Base-by-base conservation (phyloP, 345 rosid genomes). In the Heritiera littoralis region DNA sequence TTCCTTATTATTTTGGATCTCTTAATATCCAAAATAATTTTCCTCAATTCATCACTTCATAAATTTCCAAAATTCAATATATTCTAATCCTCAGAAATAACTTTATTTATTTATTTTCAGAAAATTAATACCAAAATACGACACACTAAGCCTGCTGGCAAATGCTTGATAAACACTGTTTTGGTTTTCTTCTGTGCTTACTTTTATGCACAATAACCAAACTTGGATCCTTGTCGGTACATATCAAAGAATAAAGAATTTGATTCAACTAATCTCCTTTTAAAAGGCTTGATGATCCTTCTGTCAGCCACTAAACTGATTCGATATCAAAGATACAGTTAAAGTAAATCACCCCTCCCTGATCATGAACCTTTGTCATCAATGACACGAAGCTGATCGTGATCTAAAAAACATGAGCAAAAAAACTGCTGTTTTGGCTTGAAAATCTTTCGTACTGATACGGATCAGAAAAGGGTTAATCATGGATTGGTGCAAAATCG, bases 251-350 rank as follows among this genome's bases (percentile, higher is more conserved):
- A 23, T 79, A 77, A 83, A 73, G 52, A 80, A 71, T 35, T 43
- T 17, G 72, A 72, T 72, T 46, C 66, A 41, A 41, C n/a, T 54
- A 20, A 79, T 80, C 82, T 80, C 58, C 77, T 71, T 72, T 80
- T 5, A 61, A 35, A 84, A 79, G 46, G 81, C 20, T 12, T 35
- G 46, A 9, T 71, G 83, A 85, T 81, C 80, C 79, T 78, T 54
- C 78, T 84, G 87, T 81, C 87, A 72, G 76, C 86, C 84, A 84
- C 86, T 78, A 23, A 79, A 72, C 78, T 41, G 80, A 83, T 83
- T 66, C 46, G 71, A 58, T 63, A 69, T 83, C 80, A 51, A 58
- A 69, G 43, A 52, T 72, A 32, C 38, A 35, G 38, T 35, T 35
- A 35, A 32, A 72, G 64, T 73, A 73, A 73, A 71, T 71, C 75